phyloP scores from a whole-genome alignment of 1,139 yeast species.

The Ogataea hybrid region DNA sequence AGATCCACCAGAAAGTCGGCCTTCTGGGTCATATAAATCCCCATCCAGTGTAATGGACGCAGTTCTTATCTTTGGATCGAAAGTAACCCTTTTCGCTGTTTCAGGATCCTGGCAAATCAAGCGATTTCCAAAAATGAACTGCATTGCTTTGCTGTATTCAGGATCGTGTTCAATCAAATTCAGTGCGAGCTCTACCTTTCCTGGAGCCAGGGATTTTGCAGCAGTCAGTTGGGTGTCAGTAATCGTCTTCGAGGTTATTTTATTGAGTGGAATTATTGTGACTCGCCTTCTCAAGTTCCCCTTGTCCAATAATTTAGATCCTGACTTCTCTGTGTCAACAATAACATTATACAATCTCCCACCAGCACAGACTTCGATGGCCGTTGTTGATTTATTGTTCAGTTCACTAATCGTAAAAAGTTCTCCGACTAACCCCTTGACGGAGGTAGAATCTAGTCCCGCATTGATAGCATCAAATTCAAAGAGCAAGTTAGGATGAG shows the following conservation, averaged over 20 bases:
- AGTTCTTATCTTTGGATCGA: conserved; percentile 74
- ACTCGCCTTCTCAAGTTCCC: conserved; percentile 82
- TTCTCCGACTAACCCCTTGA: conserved; percentile 89
- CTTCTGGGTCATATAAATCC: conserved; percentile 94
- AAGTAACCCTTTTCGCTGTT: conserved; percentile 84
- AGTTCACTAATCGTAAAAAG: conserved; percentile 63
- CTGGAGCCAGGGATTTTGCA: conserved; percentile 75
- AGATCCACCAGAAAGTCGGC: conserved; percentile 95
- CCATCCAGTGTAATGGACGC: conserved; percentile 94
- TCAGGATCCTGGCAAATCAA: conserved; percentile 84
- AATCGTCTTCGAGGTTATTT: conserved; percentile 40
- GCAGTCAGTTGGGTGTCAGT: conserved; percentile 34
- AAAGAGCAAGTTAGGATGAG: conserved; percentile 74
- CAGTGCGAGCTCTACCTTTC: conserved; percentile 83
- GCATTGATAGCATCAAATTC: conserved; percentile 64
- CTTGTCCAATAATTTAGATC: conserved; percentile 72
- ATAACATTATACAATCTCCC: conserved; percentile 86
- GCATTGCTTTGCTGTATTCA: conserved; percentile 80
- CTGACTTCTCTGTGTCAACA: conserved; percentile 84
- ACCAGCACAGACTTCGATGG: conserved; percentile 94
- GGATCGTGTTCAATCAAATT: conserved; percentile 72
- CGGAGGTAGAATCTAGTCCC: conserved; percentile 58
- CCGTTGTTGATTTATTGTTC: conserved; percentile 66
- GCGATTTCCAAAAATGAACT: conserved; percentile 85
- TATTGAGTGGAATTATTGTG: conserved; percentile 89